Evolutionary conservation across 768 basidiomycete genomes (phyloP), one percentile per base, ranked within the genome.

Genomic region (Boletus sp.): DNA sequence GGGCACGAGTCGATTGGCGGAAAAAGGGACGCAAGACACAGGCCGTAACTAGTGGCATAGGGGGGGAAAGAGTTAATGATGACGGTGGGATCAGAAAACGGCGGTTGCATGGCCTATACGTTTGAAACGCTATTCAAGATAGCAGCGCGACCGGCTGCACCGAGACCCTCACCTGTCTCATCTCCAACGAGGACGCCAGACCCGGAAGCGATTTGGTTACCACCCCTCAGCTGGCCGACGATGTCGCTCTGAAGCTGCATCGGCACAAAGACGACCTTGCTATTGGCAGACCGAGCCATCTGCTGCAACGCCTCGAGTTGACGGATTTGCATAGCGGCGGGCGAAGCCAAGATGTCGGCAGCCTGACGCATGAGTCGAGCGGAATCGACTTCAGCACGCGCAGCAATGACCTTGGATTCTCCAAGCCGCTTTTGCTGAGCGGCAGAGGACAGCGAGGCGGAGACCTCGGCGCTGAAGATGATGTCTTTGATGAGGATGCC

Each of bases 401-500:
- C 94, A 50, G 93, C 92, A 64, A 97, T 96, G 69, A 96, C 91
- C 74, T 98, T 98, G 66, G 85, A 86, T 75, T 98, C 96, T 73
- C 94, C 96, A 55, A 98, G 85, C 56, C 96, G 83, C 82, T 97
- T 97, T 74, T 96, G 93, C 67, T 97, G 95, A 19, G 96, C 96
- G 35, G 96, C 96, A 59, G 88, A 90, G 13, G 93, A 96, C 46
- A 99, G 80, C 17, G 91, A 92, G 9, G 92, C 87, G 49, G 93
- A 85, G 17, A 99, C 83, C 55, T 98, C 96, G 45, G 88, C 57
- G 50, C 87, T 88, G 80, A 98, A 97, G 73, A 94, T 88, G 73
- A 94, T 92, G 70, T 93, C 91, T 75, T 92, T 92, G 77, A 92
- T 90, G 68, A 97, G 84, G 74, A 98, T 95, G 48, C 91, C 90